phyloP scores from a whole-genome alignment of 2,329 filamentous ascomycete species.

The Colletotrichum endophyticum region DNA sequence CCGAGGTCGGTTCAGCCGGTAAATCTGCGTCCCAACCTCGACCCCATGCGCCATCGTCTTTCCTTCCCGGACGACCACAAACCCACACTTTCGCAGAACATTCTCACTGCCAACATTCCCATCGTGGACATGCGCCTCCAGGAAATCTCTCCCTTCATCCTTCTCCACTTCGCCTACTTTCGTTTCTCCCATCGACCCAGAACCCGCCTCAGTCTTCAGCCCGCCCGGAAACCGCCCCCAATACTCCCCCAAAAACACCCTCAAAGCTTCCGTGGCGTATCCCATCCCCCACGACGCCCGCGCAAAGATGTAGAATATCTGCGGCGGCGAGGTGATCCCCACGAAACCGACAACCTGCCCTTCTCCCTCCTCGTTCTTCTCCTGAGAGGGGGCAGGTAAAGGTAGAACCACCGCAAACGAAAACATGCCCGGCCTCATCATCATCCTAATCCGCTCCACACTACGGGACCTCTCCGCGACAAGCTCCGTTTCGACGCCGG shows the following conservation, averaged over 20 bases:
- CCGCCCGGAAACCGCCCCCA: not conserved
- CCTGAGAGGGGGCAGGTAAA: not conserved
- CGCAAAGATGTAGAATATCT: not conserved
- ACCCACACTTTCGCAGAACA: not conserved
- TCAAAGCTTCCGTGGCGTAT: not conserved
- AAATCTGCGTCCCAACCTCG: not conserved
- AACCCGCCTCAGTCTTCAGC: fast-evolving
- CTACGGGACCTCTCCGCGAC: not conserved
- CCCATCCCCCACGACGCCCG: not conserved
- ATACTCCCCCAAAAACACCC: not conserved
- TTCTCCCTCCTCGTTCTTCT: not conserved
- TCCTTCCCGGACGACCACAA: not conserved
- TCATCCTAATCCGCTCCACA: not conserved
- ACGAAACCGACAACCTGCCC: fast-evolving
- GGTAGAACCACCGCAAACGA: not conserved
- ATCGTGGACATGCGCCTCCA: not conserved
- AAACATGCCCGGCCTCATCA: not conserved
- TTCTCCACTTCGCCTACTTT: fast-evolving
- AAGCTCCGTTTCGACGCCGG: not conserved
- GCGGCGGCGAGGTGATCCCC: not conserved
- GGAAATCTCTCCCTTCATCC: not conserved
- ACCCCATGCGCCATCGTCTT: not conserved
- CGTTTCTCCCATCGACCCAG: too few species aligned
- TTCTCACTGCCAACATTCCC: not conserved
- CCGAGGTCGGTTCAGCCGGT: not conserved